Base-by-base conservation (phyloP, 371 early-diverging fungal genomes). In the Mucor saturninus region DNA sequence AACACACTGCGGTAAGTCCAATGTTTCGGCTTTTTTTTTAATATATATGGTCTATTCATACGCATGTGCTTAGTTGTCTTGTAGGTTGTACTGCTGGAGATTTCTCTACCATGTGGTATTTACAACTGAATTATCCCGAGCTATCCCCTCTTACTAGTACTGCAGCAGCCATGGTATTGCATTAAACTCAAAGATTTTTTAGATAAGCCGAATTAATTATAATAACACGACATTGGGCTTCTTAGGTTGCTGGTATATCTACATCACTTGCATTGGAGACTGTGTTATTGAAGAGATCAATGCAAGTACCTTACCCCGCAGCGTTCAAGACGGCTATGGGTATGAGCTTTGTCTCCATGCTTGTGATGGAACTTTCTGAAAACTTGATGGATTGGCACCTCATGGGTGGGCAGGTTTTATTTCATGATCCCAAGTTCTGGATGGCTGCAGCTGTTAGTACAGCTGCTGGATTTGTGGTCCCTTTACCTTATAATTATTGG, bases 291-390 rank as follows among this genome's bases (percentile, higher is more conserved):
- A 69, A 72, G 6, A 69, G 74, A 7, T 73, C 83, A 2, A 72
- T 84, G 77, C 50, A 69, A 11, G 73, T 82, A 42, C 59, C 68
- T 11, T 70, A 72, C 45, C 28, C 39, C 3, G 68, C 62, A 5
- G 81, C 85, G 11, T 81, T 84, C 73, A 79, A 75, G 40, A 81
- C 85, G 8, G 85, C 85, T 9, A 81, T 80, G 63, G 81, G 83
- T 10, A 84, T 84, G 85, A 80, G 80, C 37, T 65, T 84, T 64
- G 80, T 78, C 26, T 83, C 83, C n/a, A 84, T 84, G 85, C 45
- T 81, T 61, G 80, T 79, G 1, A 84, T 84, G 85, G 85, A 84
- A 63, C 52, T 81, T 3, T 74, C 83, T 1, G 85, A 84, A 54
- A 84, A 84, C 51, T 66, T 65, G 0, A 80, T 81, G 11, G 82